Percentiles rank a stretch among this genome's conserved stretches.
Evolutionary conservation across 257 asterid genomes (phyloP).

Genomic region (Capsicum rhomboideum): DNA sequence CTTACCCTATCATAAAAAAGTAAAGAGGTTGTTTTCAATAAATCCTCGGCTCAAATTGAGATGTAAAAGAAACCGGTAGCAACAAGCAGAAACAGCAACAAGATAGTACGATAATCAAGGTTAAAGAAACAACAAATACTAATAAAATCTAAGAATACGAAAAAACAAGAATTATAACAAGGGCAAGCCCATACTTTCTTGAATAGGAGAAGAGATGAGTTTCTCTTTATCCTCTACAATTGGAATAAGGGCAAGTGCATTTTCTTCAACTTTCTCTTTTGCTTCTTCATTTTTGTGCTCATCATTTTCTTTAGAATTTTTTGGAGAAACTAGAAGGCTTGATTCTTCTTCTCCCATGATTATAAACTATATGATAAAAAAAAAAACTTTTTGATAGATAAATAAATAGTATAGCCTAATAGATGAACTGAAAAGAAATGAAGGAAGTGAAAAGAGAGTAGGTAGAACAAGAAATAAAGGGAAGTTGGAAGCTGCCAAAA

Average conservation of each 20-base stretch:
- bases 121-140: neutral
- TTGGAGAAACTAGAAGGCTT: neutral
- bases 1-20: too few species aligned
- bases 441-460: neutral
- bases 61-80: too few species aligned
- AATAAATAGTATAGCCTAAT: neutral
- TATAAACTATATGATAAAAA: neutral
- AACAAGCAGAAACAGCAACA: neutral
- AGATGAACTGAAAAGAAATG: too few species aligned
- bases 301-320: neutral
- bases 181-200: slow-evolving; percentile 7
- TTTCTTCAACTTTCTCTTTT: neutral
- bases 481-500: slow-evolving; percentile 12
- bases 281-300: neutral
- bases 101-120: too few species aligned
- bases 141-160: neutral
- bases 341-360: slow-evolving; percentile 20
- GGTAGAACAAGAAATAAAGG: neutral
- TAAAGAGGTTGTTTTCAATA: too few species aligned
- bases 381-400: too few species aligned
- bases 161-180: too few species aligned
- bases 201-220: neutral
- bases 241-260: slow-evolving; percentile 1
- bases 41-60: too few species aligned
- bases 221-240: neutral